Base-by-base conservation (phyloP, 176 grass and related monocot genomes). In the Cenchrus purpureus region DNA sequence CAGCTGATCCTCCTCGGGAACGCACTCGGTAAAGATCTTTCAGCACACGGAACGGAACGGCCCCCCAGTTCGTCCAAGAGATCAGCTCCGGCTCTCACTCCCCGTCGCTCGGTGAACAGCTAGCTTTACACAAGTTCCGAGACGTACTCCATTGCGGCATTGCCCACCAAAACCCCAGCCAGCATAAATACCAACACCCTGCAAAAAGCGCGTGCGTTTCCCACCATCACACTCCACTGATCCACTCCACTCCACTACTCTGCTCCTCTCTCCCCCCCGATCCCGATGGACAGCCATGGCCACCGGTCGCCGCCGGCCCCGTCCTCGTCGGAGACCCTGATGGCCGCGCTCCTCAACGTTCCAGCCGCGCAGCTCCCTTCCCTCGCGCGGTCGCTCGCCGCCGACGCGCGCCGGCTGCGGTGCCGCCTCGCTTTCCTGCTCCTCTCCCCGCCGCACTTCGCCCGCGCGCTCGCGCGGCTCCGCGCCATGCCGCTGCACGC, bases 351-450 rank as follows among this genome's bases (percentile, higher is more conserved):
- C 63, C 91, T 95, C 45, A 44, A 73, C 6, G 80, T 85, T 10
- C 80, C 91, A 12, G 70, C 87, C 11, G 10, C 17, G 67, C 72
- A 72, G 67, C 86, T 98, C 80, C 76, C 87, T 15, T 78, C 73
- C 60, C 89, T 93, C 34, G 81, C 37, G 2, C 83, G 74, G 5
- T 80, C 79, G 64, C 85, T 94, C 22, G 70, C 80, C 69, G 66
- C 87, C 17, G 89, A 95, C 85, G 76, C 65, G 42, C 77, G 70
- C 61, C 79, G 90, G 77, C 83, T 88, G 61, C 93, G 87, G 2
- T 86, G 84, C 89, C 95, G 95, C 56, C 95, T 95, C 57, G 82
- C 77, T 51, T 90, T 93, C 91, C 95, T 95, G 43, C 95, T 98
- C 50, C 89, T 98, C 73, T 98, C 93, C 32, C 87, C 89, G 17